These are phyloP conservation scores for Tetrastigma voinierianum DNA, from an alignment of 164 flowering plant species.

Conservation along the genomic window DNA sequence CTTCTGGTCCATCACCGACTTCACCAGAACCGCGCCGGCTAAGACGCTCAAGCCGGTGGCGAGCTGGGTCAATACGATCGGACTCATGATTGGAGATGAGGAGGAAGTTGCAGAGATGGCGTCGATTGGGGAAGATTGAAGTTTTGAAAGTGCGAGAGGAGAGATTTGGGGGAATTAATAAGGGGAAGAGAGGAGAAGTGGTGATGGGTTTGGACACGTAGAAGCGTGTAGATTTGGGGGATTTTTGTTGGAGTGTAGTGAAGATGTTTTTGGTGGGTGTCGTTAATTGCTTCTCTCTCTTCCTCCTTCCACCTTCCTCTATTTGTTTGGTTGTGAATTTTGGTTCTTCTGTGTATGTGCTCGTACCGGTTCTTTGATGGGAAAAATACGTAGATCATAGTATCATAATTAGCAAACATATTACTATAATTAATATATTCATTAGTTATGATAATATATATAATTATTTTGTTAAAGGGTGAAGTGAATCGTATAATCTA, in stretches of 20 bases:
- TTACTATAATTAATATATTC: no score
- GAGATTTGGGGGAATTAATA: no score
- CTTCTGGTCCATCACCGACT: conserved; percentile 71
- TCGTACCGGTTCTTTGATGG: no score
- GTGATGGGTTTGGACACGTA: conserved; percentile 41
- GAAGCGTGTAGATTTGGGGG: conserved; percentile 14
- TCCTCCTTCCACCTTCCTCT: background rate
- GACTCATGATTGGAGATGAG: conserved; percentile 35
- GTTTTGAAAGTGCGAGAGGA: no score
- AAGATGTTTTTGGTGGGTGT: background rate
- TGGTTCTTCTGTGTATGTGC: no score
- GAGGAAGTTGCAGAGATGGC: background rate
- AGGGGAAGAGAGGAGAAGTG: conserved; percentile 18
- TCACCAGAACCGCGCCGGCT: conserved; percentile 82
- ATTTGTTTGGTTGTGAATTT: no score
- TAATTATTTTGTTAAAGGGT: no score
- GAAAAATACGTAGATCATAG: no score
- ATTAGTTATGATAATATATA: no score
- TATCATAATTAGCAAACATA: no score
- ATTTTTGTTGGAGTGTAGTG: conserved; percentile 10
- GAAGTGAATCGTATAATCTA: no score
- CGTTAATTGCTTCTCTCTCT: background rate
- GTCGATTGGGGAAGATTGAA: background rate
- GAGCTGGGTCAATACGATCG: conserved; percentile 64
- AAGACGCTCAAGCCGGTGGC: conserved; percentile 88